phyloP scores from a whole-genome alignment of 768 basidiomycete genomes.

The Termitomyces sp. region DNA sequence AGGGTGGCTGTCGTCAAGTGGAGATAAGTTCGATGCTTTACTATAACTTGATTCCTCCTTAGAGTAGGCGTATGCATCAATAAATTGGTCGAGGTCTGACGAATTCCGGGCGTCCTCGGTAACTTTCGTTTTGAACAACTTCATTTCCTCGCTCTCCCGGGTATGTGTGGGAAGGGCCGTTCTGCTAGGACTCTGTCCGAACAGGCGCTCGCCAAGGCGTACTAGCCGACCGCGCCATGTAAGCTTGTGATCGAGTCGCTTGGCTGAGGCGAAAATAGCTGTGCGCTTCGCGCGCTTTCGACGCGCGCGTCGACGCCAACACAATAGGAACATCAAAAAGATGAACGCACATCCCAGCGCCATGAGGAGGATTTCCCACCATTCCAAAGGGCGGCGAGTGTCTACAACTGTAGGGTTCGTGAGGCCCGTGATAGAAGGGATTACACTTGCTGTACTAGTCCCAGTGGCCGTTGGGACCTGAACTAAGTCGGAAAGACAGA shows the following conservation, averaged over 20 bases:
- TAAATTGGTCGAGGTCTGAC: slow-evolving; percentile 49
- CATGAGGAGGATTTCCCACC: slow-evolving; percentile 90
- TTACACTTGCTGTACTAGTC: slow-evolving; percentile 42
- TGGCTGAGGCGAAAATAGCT: slow-evolving; percentile 57
- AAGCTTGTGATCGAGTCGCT: slow-evolving; percentile 43
- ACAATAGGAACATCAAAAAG: slow-evolving; percentile 61
- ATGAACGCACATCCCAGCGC: slow-evolving; percentile 78
- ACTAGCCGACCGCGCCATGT: slow-evolving; percentile 57
- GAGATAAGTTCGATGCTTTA: slow-evolving; percentile 39
- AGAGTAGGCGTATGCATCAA: slow-evolving; percentile 47
- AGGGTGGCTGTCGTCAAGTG: slow-evolving; percentile 24
- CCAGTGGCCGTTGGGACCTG: slow-evolving; percentile 44
- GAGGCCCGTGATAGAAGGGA: slow-evolving; percentile 59
- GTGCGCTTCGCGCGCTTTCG: slow-evolving; percentile 68
- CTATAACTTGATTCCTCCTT: slow-evolving; percentile 34
- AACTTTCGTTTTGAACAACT: slow-evolving; percentile 46
- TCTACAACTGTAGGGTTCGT: slow-evolving; percentile 41
- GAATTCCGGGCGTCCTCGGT: slow-evolving; percentile 50
- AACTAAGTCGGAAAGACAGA: slow-evolving; percentile 79
- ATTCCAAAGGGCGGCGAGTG: slow-evolving; percentile 42
- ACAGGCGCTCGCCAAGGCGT: slow-evolving; percentile 56
- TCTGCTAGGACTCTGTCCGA: slow-evolving; percentile 39
- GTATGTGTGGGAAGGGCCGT: slow-evolving; percentile 19
- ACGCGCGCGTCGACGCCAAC: slow-evolving; percentile 68
- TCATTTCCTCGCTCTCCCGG: slow-evolving; percentile 41